Evolutionary conservation across 225 moss, liverwort and hornwort species (phyloP).

Genomic region (Pseudoscleropodium purum): DNA sequence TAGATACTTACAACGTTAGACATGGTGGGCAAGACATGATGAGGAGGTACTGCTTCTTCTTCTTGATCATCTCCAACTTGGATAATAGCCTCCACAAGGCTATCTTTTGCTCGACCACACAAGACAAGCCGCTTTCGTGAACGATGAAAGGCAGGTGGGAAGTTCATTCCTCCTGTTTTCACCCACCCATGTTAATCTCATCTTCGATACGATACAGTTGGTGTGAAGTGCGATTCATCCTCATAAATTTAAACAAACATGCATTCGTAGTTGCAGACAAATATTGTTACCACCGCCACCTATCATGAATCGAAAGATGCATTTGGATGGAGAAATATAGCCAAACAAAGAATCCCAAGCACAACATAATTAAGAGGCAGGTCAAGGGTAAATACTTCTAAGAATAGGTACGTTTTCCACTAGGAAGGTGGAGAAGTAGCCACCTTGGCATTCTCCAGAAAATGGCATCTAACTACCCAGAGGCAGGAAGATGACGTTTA

Average conservation of each 20-base stretch:
- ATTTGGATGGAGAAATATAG: neutral
- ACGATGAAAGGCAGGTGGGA: constrained; percentile 36
- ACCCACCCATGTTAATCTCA: constrained; percentile 6
- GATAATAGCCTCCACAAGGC: constrained; percentile 83
- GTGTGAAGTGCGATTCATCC: neutral
- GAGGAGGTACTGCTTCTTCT: constrained; percentile 70
- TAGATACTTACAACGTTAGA: constrained; percentile 73
- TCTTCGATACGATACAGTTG: neutral
- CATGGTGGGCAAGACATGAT: constrained; percentile 86
- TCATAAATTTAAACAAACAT: neutral
- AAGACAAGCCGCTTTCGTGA: constrained; percentile 77
- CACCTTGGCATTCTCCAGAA: neutral
- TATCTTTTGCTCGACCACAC: constrained; percentile 91
- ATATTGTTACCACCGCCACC: neutral
- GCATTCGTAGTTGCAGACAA: neutral
- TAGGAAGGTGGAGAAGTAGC: neutral
- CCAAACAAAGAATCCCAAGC: neutral
- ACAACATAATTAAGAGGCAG: neutral
- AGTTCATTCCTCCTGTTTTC: constrained; percentile 49
- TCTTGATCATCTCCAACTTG: constrained; percentile 96
- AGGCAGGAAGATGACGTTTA: neutral
- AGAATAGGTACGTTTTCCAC: neutral
- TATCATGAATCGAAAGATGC: neutral
- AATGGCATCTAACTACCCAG: neutral
- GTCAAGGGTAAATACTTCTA: neutral